Base-by-base conservation (phyloP, 352 stramenopile genomes). In the Hyaloperonospora brassicae region DNA sequence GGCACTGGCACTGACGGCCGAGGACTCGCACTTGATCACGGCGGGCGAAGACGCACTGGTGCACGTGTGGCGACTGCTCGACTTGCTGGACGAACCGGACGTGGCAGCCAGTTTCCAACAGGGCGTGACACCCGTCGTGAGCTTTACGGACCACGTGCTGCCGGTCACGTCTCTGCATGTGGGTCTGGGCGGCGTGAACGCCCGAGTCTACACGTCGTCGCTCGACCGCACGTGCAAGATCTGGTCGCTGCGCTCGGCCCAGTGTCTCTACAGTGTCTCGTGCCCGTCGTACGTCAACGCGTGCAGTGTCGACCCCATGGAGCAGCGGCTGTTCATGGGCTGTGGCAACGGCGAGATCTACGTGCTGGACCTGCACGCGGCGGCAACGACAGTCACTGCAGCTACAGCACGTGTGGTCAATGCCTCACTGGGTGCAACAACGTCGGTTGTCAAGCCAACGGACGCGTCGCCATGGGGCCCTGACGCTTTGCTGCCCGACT, bases 41-140 rank as follows among this genome's bases (percentile, higher is more conserved):
- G 80, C 75, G 17, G 82, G 81, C 35, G 84, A 93, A 38, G 84
- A 95, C 50, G 84, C 84, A 13, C 62, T 95, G 45, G 76, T 93
- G 41, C 79, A 89, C 51, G 80, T 77, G 7, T 95, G 84, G 84
- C 68, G 75, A 44, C 67, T 89, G 14, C 58, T 84, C 55, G 76
- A 89, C 59, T 63, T 87, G 43, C 57, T 89, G 36, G 79, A 87
- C 45, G 72, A 78, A 51, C 71, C 70, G 2, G 75, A 84, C 31
- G 65, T 73, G 31, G 76, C 67, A 12, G 62, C 71, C 30, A 79
- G 68, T 47, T 86, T 86, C 53, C 67, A 81, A 47, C 68, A 79
- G 23, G 74, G 77, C 0, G 57, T 84, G 9, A 73, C 68, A 2
- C 77, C 76, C 0, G 42, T 86, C 11, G 64, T 84, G 38, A 85